Base-by-base conservation (phyloP, 2,329 filamentous ascomycete genomes). In the Trichoderma atrobrunneum region DNA sequence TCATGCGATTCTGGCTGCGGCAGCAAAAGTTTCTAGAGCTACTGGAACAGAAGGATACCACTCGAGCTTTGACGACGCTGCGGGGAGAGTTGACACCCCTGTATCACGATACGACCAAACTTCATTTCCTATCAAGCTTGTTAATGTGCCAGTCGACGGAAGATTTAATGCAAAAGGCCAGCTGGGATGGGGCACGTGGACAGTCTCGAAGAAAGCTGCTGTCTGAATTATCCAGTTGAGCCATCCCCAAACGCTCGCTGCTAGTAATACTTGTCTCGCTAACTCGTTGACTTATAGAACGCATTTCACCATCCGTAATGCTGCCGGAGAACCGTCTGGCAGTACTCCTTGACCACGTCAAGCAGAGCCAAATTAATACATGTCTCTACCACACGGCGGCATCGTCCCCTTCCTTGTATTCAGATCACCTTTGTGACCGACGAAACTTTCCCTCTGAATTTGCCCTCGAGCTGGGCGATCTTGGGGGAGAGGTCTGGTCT, bases 21-120 rank as follows among this genome's bases (percentile, higher is more conserved):
- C 93, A 97, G 79, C 96, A 99, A 80, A 98, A 98, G 81, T 99
- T 95, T 77, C 85, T 99, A 34, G 96, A 99, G 83, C 84, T 97
- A 10, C 84, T 99, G 57, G 95, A 98, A 80, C 85, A 87, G 77
- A 86, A 90, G 75, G 91, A 98, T 76, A 88, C 93, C 10, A 87
- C 87, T 16, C 87, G 87, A 66, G 96, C 95, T 8, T 85, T 99
- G 72, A 87, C 87, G 78, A 94, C 98, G n/a, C 87, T 99, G 60
- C 90, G 96, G 24, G 90, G 90, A 74, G 95, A 99, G 83, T 84
- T 99, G 70, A 96, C 94, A 0, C 95, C 96, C 0, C 84, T 98
- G 56, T 92, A 93, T 76, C 91, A 93, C 76, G 93, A 97, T 77
- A 91, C 90, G 1, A 84, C 87, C 54, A 91, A 92, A 77, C 85